Percentiles rank a stretch among this genome's conserved stretches.
Conservation (phyloP, 257 asterid genomes). For the Misopates orontium region DNA sequence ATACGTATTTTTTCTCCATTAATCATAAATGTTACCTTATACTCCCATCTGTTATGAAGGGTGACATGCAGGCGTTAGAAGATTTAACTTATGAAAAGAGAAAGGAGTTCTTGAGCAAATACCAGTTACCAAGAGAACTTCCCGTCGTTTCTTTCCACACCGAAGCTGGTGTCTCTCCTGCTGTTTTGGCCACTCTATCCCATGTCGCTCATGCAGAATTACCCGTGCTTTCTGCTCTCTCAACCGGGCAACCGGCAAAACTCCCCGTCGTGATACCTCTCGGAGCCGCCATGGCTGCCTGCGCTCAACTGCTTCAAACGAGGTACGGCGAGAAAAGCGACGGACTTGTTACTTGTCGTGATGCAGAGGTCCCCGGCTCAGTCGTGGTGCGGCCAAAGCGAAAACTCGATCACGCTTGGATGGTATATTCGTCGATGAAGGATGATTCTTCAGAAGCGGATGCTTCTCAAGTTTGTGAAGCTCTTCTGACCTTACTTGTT, state of each 20-base stretch:
- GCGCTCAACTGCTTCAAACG: constrained; percentile 90
- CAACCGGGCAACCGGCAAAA: constrained; percentile 52
- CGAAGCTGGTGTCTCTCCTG: constrained; percentile 85
- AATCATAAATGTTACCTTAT: constrained; percentile 12
- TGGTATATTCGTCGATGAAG: constrained; percentile 81
- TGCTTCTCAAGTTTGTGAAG: constrained; percentile 94
- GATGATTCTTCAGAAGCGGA: constrained; percentile 75
- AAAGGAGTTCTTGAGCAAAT: constrained; percentile 70
- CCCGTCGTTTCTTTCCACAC: constrained; percentile 88
- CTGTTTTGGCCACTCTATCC: constrained; percentile 82
- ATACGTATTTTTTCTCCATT: not conserved
- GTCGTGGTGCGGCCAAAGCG: constrained; percentile 77
- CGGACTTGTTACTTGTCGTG: constrained; percentile 89
- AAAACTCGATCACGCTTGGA: constrained; percentile 97
- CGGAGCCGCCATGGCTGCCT: constrained; percentile 99
- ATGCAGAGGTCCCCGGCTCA: constrained; percentile 98
- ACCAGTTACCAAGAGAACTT: constrained; percentile 75
- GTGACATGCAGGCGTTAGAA: constrained; percentile 94
- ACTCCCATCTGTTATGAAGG: constrained; percentile 48
- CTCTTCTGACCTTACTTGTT: constrained; percentile 78
- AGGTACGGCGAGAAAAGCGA: constrained; percentile 96
- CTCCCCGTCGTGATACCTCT: constrained; percentile 90
- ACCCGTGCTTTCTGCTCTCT: constrained; percentile 47
- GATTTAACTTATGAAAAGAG: constrained; percentile 86
- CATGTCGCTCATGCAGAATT: constrained; percentile 93